phyloP scores from a whole-genome alignment of 768 basidiomycete species.

The Mycena leptocephala region DNA sequence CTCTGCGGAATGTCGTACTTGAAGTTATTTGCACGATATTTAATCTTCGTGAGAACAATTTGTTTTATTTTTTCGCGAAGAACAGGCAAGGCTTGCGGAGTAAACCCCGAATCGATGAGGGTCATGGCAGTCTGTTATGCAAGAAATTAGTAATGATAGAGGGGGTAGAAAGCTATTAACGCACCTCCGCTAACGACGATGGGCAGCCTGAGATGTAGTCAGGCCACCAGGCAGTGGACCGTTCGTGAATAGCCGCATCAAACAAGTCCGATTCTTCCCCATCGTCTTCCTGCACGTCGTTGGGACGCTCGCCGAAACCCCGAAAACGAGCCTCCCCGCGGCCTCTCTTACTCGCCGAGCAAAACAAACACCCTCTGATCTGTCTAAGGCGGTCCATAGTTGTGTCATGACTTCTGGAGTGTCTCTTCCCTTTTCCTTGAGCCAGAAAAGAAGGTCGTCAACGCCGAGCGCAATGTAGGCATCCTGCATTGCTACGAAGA shows the following conservation, averaged over 20 bases:
- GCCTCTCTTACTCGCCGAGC: conserved; percentile 40
- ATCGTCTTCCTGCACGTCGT: conserved; percentile 39
- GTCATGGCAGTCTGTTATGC: conserved; percentile 48
- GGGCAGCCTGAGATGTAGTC: conserved; percentile 63
- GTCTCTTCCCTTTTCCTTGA: conserved; percentile 38
- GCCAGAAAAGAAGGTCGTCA: conserved; percentile 47
- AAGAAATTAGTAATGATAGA: too few relatives aligned
- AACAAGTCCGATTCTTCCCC: conserved; percentile 30
- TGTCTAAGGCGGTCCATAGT: conserved; percentile 39
- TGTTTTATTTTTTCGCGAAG: conserved; percentile 55
- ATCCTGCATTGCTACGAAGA: conserved; percentile 47
- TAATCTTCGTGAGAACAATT: conserved; percentile 51
- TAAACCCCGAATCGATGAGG: conserved; percentile 61
- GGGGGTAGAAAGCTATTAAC: not conserved
- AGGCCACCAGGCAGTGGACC: conserved; percentile 62
- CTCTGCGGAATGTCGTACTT: conserved; percentile 56
- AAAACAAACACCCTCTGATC: conserved; percentile 37
- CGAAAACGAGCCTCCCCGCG: conserved; percentile 43
- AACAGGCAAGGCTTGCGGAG: conserved; percentile 50
- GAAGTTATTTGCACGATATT: conserved; percentile 42
- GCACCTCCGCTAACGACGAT: conserved; percentile 56
- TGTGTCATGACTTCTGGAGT: conserved; percentile 22
- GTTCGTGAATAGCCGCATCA: conserved; percentile 35
- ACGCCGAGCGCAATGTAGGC: conserved; percentile 42
- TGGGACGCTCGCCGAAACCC: conserved; percentile 35